Conservation (phyloP, 2,329 filamentous ascomycete species). For the Penicillium hesseltinei region DNA sequence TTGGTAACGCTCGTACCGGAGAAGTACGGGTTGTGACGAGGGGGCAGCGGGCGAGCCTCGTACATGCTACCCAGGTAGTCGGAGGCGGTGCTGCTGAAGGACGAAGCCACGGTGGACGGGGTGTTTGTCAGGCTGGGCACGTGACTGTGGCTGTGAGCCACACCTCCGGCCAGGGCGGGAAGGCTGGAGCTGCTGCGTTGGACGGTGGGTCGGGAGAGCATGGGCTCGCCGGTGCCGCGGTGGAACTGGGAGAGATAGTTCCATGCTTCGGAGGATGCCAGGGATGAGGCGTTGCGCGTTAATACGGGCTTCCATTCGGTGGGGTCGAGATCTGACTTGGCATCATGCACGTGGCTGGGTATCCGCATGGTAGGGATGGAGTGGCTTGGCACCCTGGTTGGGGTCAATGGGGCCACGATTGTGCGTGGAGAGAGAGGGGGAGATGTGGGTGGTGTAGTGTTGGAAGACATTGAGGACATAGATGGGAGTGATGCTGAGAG, state of each 20-base stretch:
- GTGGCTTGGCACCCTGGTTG: slow-evolving; percentile 29
- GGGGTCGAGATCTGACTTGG: slow-evolving; percentile 48
- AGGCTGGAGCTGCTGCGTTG: slow-evolving; percentile 35
- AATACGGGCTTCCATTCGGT: slow-evolving; percentile 52
- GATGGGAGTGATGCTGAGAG: slow-evolving; percentile 41
- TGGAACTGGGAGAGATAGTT: slow-evolving; percentile 47
- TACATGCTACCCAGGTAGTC: slow-evolving; percentile 33
- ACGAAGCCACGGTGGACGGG: slow-evolving; percentile 40
- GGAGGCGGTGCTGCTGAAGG: slow-evolving; percentile 37
- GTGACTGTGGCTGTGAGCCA: slow-evolving; percentile 11
- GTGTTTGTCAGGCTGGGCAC: slow-evolving; percentile 38
- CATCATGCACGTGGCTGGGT: slow-evolving; percentile 38
- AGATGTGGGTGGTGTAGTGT: slow-evolving; percentile 34
- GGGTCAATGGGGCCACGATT: slow-evolving; percentile 38
- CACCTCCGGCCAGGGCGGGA: slow-evolving; percentile 28
- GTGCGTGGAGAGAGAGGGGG: slow-evolving; percentile 38
- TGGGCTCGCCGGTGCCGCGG: slow-evolving; percentile 19
- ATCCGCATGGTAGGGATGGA: slow-evolving; percentile 34
- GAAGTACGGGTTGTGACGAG: slow-evolving; percentile 42
- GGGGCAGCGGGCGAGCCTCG: slow-evolving; percentile 37
- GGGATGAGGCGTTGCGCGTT: slow-evolving; percentile 21
- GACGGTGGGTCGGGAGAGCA: slow-evolving; percentile 18
- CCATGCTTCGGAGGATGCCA: slow-evolving; percentile 43
- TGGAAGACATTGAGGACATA: slow-evolving; percentile 29
- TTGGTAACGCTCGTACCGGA: slow-evolving; percentile 32